Evolutionary conservation across 768 basidiomycete genomes (phyloP).

Genomic region (Neoboletus brunneissimus): DNA sequence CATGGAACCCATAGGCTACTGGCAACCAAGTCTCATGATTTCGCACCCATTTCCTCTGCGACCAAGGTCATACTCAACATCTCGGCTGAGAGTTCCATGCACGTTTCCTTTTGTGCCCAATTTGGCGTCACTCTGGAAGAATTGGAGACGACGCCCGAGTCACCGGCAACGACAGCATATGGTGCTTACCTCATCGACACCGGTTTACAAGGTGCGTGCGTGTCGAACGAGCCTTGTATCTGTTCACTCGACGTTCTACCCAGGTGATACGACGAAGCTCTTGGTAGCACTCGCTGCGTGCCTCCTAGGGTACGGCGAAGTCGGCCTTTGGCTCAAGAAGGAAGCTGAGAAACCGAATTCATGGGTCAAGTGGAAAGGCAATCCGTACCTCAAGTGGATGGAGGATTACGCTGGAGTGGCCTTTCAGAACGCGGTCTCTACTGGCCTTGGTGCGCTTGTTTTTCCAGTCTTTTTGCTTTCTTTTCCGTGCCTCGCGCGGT

Average conservation of each 20-base stretch:
- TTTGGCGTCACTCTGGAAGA: constrained; percentile 67
- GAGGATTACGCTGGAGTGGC: constrained; percentile 72
- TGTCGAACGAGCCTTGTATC: not conserved
- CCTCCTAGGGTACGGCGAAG: constrained; percentile 89
- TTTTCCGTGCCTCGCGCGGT: not conserved
- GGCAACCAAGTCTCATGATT: constrained; percentile 71
- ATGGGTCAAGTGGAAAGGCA: constrained; percentile 61
- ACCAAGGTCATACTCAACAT: constrained; percentile 63
- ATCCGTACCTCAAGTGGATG: constrained; percentile 75
- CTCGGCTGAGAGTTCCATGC: constrained; percentile 67
- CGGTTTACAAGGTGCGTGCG: constrained; percentile 46
- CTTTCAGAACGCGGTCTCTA: constrained; percentile 70
- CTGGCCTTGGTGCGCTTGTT: constrained; percentile 62
- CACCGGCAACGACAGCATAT: constrained; percentile 76
- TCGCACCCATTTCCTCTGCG: constrained; percentile 58
- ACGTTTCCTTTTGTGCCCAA: constrained; percentile 63
- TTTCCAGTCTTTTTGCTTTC: not conserved
- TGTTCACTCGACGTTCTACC: not conserved
- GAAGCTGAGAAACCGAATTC: constrained; percentile 42
- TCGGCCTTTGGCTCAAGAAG: constrained; percentile 77
- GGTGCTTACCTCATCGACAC: constrained; percentile 82
- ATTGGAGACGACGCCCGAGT: constrained; percentile 61
- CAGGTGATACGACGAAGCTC: constrained; percentile 69
- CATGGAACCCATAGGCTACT: constrained; percentile 49
- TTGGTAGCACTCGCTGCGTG: constrained; percentile 85